These are phyloP conservation scores for Curvularia hawaiiensis DNA, from an alignment of 2,329 filamentous ascomycete species.

Conservation along the genomic window DNA sequence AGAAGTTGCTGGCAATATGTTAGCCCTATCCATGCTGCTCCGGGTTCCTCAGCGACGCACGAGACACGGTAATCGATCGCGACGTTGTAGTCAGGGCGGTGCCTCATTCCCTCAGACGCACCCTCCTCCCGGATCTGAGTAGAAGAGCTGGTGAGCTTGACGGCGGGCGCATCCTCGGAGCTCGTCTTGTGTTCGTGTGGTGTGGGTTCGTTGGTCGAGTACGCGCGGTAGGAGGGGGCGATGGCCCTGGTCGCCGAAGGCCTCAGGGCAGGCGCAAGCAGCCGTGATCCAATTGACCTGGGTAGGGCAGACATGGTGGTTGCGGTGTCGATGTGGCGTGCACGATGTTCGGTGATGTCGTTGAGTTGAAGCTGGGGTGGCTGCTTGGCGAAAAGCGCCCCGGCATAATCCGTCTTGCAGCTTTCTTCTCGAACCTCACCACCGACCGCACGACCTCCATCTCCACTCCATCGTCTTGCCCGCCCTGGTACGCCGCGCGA, in stretches of 20 bases:
- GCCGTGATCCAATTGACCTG: constrained; percentile 48
- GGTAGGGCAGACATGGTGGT: constrained; percentile 48
- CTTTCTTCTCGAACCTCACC: constrained; percentile 40
- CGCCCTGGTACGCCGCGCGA: constrained; percentile 39
- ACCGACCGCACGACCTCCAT: constrained; percentile 38
- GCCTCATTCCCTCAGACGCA: constrained; percentile 59
- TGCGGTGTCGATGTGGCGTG: constrained; percentile 22
- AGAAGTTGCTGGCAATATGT: constrained; percentile 71
- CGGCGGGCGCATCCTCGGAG: constrained; percentile 46
- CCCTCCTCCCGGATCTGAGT: constrained; percentile 59
- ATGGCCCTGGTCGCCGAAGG: constrained; percentile 31
- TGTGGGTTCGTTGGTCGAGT: constrained; percentile 34
- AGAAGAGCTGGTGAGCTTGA: constrained; percentile 46
- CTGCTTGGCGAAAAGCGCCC: constrained; percentile 25
- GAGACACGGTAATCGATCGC: constrained; percentile 88
- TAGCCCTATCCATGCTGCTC: constrained; percentile 20
- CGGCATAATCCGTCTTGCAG: constrained; percentile 36
- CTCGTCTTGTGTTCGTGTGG: constrained; percentile 38
- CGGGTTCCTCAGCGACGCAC: constrained; percentile 58
- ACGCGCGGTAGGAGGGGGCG: constrained; percentile 39
- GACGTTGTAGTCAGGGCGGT: constrained; percentile 81
- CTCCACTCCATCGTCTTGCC: constrained; percentile 45
- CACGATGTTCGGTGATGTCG: constrained; percentile 27
- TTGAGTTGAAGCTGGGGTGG: constrained; percentile 25
- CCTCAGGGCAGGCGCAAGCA: constrained; percentile 45